A percentile compares a stretch with the other conserved stretches of the same genome.
phyloP scores from a whole-genome alignment of 2,329 filamentous ascomycete species.

The Paraphoma sp. region DNA sequence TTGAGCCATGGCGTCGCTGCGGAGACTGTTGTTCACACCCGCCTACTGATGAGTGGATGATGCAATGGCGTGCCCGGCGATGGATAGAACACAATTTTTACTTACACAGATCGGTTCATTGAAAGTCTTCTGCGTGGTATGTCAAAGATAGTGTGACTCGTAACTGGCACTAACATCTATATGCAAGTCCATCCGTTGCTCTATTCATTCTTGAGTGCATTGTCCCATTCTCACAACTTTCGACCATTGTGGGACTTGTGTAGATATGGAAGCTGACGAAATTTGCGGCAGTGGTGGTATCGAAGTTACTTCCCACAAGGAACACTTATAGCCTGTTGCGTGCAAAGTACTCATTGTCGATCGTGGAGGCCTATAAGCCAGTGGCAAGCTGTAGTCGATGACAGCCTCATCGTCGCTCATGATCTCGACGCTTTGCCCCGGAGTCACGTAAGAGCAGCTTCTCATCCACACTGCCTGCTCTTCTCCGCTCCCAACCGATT shows the following conservation, averaged over 20 bases:
- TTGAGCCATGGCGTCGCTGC: no score
- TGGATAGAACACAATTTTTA: no score
- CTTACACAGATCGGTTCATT: no score
- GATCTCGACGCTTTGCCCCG: background rate
- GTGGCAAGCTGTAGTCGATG: background rate
- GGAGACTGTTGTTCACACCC: no score
- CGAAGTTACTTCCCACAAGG: background rate
- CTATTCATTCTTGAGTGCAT: background rate
- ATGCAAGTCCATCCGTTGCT: no score
- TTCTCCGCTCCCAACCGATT: background rate
- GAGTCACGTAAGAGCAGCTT: background rate
- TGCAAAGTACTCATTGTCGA: background rate
- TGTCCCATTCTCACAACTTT: background rate
- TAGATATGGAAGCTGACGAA: no score
- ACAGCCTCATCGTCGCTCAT: background rate
- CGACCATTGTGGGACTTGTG: no score
- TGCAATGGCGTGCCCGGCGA: no score
- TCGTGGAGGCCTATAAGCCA: background rate
- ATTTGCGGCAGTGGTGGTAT: background rate
- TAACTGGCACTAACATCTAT: no score
- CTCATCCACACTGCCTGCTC: background rate
- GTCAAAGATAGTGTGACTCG: no score
- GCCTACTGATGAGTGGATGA: no score
- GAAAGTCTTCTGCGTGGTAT: no score
- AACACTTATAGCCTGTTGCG: background rate